Percentiles rank a stretch among this genome's conserved stretches.
Conservation (phyloP, 495 filamentous ascomycete species). For the Penicillium angulare region DNA sequence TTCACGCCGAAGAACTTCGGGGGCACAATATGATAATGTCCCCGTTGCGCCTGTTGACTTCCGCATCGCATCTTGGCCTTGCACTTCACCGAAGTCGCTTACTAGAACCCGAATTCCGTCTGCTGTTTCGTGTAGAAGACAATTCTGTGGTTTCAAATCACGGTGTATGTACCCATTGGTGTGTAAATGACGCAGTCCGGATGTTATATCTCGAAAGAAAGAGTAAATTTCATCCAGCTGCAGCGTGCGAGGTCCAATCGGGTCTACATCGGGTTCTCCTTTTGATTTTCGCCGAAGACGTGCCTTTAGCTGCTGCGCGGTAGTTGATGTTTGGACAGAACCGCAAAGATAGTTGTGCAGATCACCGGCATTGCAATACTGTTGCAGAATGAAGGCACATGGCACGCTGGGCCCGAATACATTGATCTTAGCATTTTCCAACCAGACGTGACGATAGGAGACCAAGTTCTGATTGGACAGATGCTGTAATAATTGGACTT, state of each 20-base stretch:
- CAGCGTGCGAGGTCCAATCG: slow-evolving; percentile 60
- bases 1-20: slow-evolving; percentile 79
- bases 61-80: slow-evolving; percentile 72
- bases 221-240: slow-evolving; percentile 92
- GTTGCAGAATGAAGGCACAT: slow-evolving; percentile 94
- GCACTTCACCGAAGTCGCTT: slow-evolving; percentile 96
- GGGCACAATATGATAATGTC: slow-evolving; percentile 96
- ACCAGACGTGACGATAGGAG: slow-evolving; percentile 94
- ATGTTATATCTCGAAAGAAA: slow-evolving; percentile 93
- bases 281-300: slow-evolving; percentile 76
- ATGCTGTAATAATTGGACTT: slow-evolving; percentile 88
- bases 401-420: slow-evolving; percentile 88
- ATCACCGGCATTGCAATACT: slow-evolving; percentile 96
- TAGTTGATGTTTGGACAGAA: slow-evolving; percentile 56
- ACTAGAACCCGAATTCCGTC: slow-evolving; percentile 75
- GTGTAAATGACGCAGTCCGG: slow-evolving; percentile 86
- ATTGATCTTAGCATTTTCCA: slow-evolving; percentile 82
- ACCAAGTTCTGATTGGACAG: slow-evolving; percentile 95
- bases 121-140: slow-evolving; percentile 76
- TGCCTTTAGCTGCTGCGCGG: slow-evolving; percentile 82
- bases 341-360: slow-evolving; percentile 79
- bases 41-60: slow-evolving; percentile 91
- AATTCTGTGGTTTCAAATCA: slow-evolving; percentile 95
- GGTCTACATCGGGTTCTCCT: slow-evolving; percentile 51
- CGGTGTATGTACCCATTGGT: slow-evolving; percentile 93